These are phyloP conservation scores for Thielaviopsis populi DNA, from an alignment of 2,329 filamentous ascomycete species.

Conservation along the genomic window DNA sequence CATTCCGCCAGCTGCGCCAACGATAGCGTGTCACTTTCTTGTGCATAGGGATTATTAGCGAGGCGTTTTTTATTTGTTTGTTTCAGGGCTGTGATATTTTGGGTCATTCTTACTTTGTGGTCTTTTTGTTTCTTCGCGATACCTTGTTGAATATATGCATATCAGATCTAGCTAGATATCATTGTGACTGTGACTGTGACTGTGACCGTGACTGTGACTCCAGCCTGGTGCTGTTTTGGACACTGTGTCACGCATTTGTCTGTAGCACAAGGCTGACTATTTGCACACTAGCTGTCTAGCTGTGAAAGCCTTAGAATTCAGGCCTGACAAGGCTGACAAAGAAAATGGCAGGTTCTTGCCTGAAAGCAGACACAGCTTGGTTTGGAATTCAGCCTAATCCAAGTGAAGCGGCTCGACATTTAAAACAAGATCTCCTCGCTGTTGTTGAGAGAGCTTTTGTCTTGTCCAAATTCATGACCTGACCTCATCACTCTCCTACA, in stretches of 20 bases:
- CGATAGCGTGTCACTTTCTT: neutral
- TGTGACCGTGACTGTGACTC: neutral
- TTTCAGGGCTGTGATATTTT: neutral
- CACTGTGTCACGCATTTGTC: no score
- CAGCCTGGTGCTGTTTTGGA: no score
- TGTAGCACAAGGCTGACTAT: neutral
- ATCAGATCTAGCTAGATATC: neutral
- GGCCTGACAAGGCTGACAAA: neutral
- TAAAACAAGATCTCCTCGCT: neutral
- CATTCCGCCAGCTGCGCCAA: neutral
- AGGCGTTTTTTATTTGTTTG: no score
- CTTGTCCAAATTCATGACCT: neutral
- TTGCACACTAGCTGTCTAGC: neutral
- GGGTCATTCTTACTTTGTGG: neutral
- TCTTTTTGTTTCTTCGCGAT: neutral
- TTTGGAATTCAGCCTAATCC: neutral
- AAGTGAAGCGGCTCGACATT: neutral
- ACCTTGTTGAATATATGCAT: neutral
- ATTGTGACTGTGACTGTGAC: neutral
- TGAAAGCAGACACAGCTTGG: neutral
- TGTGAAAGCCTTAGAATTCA: neutral
- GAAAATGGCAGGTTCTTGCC: neutral
- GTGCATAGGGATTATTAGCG: neutral
- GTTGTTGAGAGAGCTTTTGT: no score
- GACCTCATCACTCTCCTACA: neutral